Base-by-base conservation (phyloP, 345 rosid species). In the Salix caprea region DNA sequence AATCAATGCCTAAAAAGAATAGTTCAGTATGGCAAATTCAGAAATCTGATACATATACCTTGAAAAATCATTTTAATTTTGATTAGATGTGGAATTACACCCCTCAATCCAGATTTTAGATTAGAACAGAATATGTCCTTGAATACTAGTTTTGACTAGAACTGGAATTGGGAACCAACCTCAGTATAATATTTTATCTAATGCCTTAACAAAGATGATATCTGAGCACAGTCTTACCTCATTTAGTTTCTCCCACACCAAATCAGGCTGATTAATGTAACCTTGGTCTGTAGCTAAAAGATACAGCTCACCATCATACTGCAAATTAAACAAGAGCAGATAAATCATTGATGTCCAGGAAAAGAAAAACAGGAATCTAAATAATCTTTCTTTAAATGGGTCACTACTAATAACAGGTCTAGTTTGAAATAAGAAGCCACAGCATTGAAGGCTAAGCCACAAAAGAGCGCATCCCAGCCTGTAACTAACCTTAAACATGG, bases 261-360 rank as follows among this genome's bases (percentile, higher is more conserved):
- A 81, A 84, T 94, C 94, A 26, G 92, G 93, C 85, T 96, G 96
- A 82, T 90, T 91, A 75, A 96, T 77, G 81, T 94, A 94, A 73
- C 99, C 99, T 85, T 94, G 98, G 86, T 96, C 99, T 19, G 98
- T 94, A 68, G 97, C 99, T 88, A 94, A 82, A 77, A 96, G 98
- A 84, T 96, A 96, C 23, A 96, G 98, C 76, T 96, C 91, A 70
- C 96, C 91, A 76, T 94, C 91, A 80, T 88, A 96, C 99, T 93
- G 92, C 85, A 87, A 84, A 83, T 24, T 54, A 76, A 74, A 48
- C 15, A 58, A 73, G 26, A 69, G 69, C 56, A 26, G 28, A 19
- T 71, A 58, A 50, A 70, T 44, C 44, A 21, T 50, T 16, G 46
- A 62, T 39, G 54, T 34, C 32, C 18, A 71, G n/a, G 11, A 40